Conservation (phyloP, 495 filamentous ascomycete genomes). For the Wilcoxina mikolae region DNA sequence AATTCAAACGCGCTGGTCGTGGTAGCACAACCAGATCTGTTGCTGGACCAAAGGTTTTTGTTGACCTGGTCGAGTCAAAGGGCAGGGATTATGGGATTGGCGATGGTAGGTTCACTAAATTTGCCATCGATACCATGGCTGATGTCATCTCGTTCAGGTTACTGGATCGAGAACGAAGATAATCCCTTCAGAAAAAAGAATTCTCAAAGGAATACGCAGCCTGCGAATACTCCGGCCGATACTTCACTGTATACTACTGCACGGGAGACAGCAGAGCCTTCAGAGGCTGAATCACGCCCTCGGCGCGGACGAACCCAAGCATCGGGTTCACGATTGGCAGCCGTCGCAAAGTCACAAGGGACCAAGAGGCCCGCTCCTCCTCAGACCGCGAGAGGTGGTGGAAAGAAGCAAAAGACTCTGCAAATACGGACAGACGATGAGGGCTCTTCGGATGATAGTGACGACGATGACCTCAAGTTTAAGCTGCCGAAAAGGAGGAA, state of each 20-base stretch:
- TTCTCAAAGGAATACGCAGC: background rate
- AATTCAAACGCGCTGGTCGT: constrained; percentile 53
- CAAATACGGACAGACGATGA: constrained; percentile 17
- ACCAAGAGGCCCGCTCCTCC: constrained; percentile 15
- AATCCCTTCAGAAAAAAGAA: background rate
- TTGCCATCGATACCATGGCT: background rate
- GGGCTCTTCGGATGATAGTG: constrained; percentile 15
- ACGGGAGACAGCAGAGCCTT: constrained; percentile 2
- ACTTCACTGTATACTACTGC: background rate
- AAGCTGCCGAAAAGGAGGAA: background rate
- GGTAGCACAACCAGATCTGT: constrained; percentile 29
- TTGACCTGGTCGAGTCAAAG: constrained; percentile 64
- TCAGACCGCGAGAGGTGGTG: constrained; percentile 6
- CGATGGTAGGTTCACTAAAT: constrained; percentile 33
- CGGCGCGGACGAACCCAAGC: background rate
- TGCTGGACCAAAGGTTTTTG: constrained; percentile 42
- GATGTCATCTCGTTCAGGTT: background rate
- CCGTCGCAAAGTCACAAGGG: constrained; percentile 7
- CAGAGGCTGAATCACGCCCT: background rate
- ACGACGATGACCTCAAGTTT: constrained; percentile 8
- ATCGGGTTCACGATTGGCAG: background rate
- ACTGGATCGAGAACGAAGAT: background rate
- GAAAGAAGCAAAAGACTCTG: constrained; percentile 18
- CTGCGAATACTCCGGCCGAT: background rate
- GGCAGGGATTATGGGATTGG: constrained; percentile 71